Conservation (phyloP, 805 yeast genomes). For the Yarrowia yakushimensis region DNA sequence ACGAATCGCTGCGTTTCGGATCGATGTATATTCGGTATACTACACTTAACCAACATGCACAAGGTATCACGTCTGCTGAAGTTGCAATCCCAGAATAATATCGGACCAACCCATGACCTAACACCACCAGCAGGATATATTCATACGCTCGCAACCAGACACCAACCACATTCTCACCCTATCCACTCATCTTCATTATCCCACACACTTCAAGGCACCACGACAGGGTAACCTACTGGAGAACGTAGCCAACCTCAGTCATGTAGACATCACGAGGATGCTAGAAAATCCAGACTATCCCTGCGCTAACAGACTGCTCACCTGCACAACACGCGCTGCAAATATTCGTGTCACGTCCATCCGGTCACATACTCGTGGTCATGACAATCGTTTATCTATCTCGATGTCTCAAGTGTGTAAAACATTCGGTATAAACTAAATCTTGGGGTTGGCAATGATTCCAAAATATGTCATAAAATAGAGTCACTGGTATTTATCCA, state of each 20-base stretch:
- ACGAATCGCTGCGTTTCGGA: too few species aligned
- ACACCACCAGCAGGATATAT: not conserved
- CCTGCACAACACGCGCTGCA: not conserved
- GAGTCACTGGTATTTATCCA: too few species aligned
- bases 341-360: not conserved
- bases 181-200: too few species aligned
- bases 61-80: not conserved
- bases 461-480: too few species aligned
- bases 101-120: not conserved
- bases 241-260: not conserved
- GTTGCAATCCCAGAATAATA: too few species aligned
- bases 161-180: not conserved
- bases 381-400: too few species aligned
- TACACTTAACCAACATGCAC: not conserved
- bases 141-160: not conserved
- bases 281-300: not conserved
- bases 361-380: too few species aligned
- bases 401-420: too few species aligned
- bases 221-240: not conserved
- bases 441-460: too few species aligned
- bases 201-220: too few species aligned
- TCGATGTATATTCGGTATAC: too few species aligned
- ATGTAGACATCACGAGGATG: not conserved
- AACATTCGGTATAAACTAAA: too few species aligned
- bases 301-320: constrained; percentile 14